These are phyloP conservation scores for Quercus berberidifolia DNA, from an alignment of 306 rosid genomes.

Conservation along the genomic window DNA sequence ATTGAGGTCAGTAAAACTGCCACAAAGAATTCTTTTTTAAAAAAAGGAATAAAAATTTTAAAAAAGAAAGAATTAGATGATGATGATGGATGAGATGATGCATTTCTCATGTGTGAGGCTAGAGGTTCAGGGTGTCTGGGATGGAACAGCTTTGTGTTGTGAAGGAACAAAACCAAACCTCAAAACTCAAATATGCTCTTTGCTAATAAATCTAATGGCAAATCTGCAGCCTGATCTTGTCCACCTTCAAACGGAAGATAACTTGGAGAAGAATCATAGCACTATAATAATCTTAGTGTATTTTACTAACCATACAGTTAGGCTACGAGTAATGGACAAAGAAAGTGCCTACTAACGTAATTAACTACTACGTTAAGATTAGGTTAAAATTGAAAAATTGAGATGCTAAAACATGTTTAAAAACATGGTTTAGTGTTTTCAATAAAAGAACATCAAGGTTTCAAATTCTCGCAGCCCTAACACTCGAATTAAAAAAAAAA, in stretches of 20 bases:
- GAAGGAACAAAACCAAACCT: conserved; percentile 4
- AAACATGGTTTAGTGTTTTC: no score
- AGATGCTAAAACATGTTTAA: no score
- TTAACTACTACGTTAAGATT: no score
- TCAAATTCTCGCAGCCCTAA: no score
- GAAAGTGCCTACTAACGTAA: background rate
- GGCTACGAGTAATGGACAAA: background rate
- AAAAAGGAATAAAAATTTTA: background rate
- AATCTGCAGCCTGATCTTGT: conserved; percentile 29
- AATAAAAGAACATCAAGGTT: no score
- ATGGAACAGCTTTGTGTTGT: conserved; percentile 17
- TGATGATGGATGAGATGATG: conserved; percentile 18
- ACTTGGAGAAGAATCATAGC: background rate
- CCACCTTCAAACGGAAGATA: conserved; percentile 38
- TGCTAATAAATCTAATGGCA: conserved; percentile 17
- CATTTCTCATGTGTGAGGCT: conserved; percentile 31
- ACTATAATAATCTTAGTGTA: background rate
- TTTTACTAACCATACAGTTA: background rate
- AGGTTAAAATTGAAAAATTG: no score
- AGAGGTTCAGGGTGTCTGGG: conserved; percentile 10
- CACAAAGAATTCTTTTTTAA: conserved; percentile 20
- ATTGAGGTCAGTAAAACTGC: conserved; percentile 41
- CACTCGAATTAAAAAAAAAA: no score
- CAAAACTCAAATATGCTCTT: conserved; percentile 1
- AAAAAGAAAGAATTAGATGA: conserved; percentile 7